A percentile compares a stretch with the other conserved stretches of the same genome.
Evolutionary conservation across 148 eudicot species (phyloP).

Genomic region (Silene conica): DNA sequence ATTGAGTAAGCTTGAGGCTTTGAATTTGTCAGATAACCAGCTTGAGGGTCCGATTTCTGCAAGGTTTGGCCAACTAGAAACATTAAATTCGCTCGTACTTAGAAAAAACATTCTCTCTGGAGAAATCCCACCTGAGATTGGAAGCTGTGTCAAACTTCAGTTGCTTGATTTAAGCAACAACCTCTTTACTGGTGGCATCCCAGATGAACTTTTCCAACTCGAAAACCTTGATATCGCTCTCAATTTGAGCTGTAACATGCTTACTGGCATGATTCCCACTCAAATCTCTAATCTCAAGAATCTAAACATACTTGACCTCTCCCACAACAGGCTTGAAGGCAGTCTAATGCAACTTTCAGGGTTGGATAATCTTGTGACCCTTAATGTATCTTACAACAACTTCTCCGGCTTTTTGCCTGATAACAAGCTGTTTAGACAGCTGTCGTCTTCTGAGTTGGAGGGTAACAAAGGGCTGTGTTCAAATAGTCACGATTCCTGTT

Average conservation of each 20-base stretch:
- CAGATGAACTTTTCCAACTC: slow-evolving; percentile 47
- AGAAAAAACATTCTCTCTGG: slow-evolving; percentile 56
- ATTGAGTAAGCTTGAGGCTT: slow-evolving; percentile 51
- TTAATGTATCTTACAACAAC: slow-evolving; percentile 75
- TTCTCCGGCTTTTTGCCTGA: slow-evolving; percentile 76
- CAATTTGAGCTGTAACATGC: slow-evolving; percentile 66
- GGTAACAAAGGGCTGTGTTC: slow-evolving; percentile 69
- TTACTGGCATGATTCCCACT: slow-evolving; percentile 57
- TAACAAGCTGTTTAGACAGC: slow-evolving; percentile 68
- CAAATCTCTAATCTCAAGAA: slow-evolving; percentile 61
- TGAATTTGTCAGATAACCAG: slow-evolving; percentile 67
- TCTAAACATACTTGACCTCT: slow-evolving; percentile 68
- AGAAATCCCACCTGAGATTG: slow-evolving; percentile 53
- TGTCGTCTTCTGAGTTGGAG: slow-evolving; percentile 51
- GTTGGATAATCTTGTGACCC: slow-evolving; percentile 65
- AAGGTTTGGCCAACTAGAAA: slow-evolving; percentile 44
- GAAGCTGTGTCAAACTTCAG: slow-evolving; percentile 61
- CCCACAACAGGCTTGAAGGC: slow-evolving; percentile 65
- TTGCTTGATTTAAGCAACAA: slow-evolving; percentile 75
- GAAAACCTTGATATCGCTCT: slow-evolving; percentile 67
- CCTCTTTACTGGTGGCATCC: slow-evolving; percentile 48
- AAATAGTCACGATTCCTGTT: slow-evolving; percentile 49
- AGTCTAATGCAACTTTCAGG: slow-evolving; percentile 54
- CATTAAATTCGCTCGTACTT: slow-evolving; percentile 51
- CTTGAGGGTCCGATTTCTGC: slow-evolving; percentile 53